phyloP scores from a whole-genome alignment of 2,329 filamentous ascomycete genomes.

The Alternaria ethzedia region DNA sequence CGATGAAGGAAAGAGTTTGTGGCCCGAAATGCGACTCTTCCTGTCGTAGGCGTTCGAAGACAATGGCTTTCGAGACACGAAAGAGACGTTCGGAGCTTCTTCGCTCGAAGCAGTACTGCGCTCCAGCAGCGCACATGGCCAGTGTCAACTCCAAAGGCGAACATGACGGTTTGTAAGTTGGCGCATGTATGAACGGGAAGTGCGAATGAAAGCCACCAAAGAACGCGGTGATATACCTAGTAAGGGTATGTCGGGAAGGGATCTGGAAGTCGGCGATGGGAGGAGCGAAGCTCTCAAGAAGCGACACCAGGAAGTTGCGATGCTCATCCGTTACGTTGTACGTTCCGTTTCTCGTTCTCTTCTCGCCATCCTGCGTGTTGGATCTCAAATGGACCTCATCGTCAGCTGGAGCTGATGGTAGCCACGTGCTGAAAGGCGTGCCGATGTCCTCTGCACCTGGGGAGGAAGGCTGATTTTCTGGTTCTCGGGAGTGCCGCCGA shows the following conservation, averaged over 20 bases:
- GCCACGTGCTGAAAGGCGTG: slow-evolving; percentile 40
- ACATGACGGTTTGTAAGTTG: slow-evolving; percentile 39
- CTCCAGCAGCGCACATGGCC: slow-evolving; percentile 42
- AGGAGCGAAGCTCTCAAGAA: slow-evolving; percentile 24
- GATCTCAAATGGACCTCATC: slow-evolving; percentile 33
- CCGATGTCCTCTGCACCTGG: slow-evolving; percentile 36
- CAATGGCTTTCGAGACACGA: slow-evolving; percentile 37
- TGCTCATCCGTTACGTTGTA: slow-evolving; percentile 38
- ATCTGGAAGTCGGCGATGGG: slow-evolving; percentile 37
- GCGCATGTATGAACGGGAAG: slow-evolving; percentile 42
- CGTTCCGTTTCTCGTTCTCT: slow-evolving; percentile 24
- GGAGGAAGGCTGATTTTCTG: slow-evolving; percentile 17
- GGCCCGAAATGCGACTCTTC: slow-evolving; percentile 33
- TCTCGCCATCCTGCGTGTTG: slow-evolving; percentile 24
- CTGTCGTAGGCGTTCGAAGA: slow-evolving; percentile 34
- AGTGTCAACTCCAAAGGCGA: slow-evolving; percentile 42
- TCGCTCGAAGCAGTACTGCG: slow-evolving; percentile 44
- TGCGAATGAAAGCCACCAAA: slow-evolving; percentile 43
- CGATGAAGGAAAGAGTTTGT: slow-evolving; percentile 28
- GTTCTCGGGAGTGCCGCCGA: slow-evolving; percentile 25
- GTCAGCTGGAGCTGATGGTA: slow-evolving; percentile 38
- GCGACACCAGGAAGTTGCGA: slow-evolving; percentile 27
- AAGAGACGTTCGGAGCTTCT: slow-evolving; percentile 38
- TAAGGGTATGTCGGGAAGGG: slow-evolving; percentile 38
- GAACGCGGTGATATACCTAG: slow-evolving; percentile 41